Evolutionary conservation across 352 stramenopile species (phyloP), one percentile per base, ranked within the genome.

Genomic region (Peronospora farinosa): DNA sequence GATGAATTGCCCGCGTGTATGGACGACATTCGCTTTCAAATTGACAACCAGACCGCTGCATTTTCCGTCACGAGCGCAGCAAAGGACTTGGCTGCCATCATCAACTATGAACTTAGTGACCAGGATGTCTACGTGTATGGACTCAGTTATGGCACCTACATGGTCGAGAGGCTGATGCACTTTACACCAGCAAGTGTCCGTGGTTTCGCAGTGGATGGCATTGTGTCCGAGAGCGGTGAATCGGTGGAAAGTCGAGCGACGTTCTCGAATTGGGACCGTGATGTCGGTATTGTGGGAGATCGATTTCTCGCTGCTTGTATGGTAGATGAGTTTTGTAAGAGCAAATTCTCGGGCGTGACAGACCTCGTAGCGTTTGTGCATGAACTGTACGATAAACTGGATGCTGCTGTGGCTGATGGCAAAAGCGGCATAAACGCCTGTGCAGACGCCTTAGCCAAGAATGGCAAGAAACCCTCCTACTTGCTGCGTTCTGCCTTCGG

Each of bases 211-310:
- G 55, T 88, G 16, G 78, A 88, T 51, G 78, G 78, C 17, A 82
- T 86, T 58, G 67, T 88, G 3, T 85, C 78, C 5, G 74, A 88
- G 48, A 57, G 56, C 19, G 73, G 73, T 12, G 53, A 55, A 13
- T 72, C 73, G 2, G 63, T 75, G 15, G 72, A 84, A 37, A 66
- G 69, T 17, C 56, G 78, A 1, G 81, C 74, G 17, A 89, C 78
- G 37, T 88, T 88, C 47, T 88, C 80, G 11, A 87, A 88, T 45
- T 91, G 78, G 78, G 78, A 91, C 53, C 58, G 80, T 36, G 80
- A 91, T 44, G 72, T 91, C 7, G 72, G 71, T 13, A 46, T 84
- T 12, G 73, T 86, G 9, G 78, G 60, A 5, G 60, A 71, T 28
- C 72, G 72, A 0, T 84, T 87, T 49, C 63, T 91, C 7, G 41